These are phyloP conservation scores for Diddensiella transvaalensis DNA, from an alignment of 805 yeast species.

Conservation along the genomic window DNA sequence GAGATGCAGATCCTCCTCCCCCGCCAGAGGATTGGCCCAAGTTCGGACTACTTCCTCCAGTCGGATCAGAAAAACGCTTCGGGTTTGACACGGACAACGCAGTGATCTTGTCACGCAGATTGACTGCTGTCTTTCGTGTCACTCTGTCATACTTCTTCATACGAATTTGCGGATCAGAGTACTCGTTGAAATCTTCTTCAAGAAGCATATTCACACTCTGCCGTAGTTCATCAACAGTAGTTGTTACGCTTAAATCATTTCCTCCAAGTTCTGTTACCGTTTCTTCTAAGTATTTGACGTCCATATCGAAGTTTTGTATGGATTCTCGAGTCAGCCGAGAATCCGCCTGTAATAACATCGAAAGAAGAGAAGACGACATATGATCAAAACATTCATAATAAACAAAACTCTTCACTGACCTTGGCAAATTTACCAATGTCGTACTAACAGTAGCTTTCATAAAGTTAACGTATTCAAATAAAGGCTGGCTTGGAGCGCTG, in stretches of 20 bases:
- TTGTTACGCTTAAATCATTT: slow-evolving; percentile 44
- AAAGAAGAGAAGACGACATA: slow-evolving; percentile 66
- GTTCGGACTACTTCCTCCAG: slow-evolving; percentile 4
- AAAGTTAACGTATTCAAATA: slow-evolving; percentile 81
- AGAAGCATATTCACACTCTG: slow-evolving; percentile 74
- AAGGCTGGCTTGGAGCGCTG: slow-evolving; percentile 64
- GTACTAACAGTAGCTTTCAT: slow-evolving; percentile 81
- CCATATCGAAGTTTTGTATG: slow-evolving; percentile 69
- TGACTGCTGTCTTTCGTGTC: slow-evolving; percentile 65
- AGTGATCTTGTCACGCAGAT: slow-evolving; percentile 49
- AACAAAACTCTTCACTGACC: slow-evolving; percentile 70
- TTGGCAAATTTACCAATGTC: slow-evolving; percentile 78
- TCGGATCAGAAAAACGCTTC: slow-evolving; percentile 13
- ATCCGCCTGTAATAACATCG: slow-evolving; percentile 51
- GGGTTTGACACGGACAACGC: not conserved
- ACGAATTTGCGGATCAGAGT: slow-evolving; percentile 51
- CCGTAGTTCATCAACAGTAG: slow-evolving; percentile 73
- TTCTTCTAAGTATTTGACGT: slow-evolving; percentile 70
- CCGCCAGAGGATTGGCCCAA: not conserved
- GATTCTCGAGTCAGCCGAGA: slow-evolving; percentile 56
- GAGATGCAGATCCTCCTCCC: not conserved
- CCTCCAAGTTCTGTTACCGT: slow-evolving; percentile 34
- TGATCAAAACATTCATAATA: slow-evolving; percentile 84
- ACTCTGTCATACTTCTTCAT: slow-evolving; percentile 70
- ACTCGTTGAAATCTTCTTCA: slow-evolving; percentile 56